Percentiles rank a stretch among this genome's conserved stretches.
Evolutionary conservation across 495 filamentous ascomycete species (phyloP).

Genomic region (Hypoxylon intermedium): DNA sequence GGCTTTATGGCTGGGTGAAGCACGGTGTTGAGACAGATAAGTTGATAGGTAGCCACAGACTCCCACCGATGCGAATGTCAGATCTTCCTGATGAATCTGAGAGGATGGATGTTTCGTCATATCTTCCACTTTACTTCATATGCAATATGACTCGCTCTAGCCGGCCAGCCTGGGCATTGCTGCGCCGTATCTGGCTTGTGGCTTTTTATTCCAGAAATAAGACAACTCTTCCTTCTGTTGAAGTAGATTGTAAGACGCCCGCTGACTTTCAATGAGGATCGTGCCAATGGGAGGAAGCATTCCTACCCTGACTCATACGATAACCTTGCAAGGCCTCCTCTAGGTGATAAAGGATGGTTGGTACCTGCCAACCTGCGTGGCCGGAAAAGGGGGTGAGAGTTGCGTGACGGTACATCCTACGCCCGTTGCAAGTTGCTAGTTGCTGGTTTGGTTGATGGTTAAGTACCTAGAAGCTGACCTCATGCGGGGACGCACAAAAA

Average conservation of each 20-base stretch:
- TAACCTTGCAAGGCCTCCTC: constrained; percentile 5
- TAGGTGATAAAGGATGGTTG: constrained; percentile 36
- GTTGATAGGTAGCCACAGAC: constrained; percentile 11
- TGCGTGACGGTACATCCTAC: constrained; percentile 17
- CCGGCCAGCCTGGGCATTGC: constrained; percentile 12
- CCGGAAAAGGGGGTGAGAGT: constrained; percentile 20
- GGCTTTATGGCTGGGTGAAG: constrained; percentile 18
- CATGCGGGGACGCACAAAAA: constrained; percentile 20
- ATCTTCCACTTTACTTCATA: constrained; percentile 11
- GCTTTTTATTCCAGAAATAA: constrained; percentile 13
- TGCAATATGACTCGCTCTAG: constrained; percentile 10
- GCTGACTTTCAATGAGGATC: background rate
- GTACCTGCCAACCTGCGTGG: constrained; percentile 34
- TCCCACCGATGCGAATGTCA: constrained; percentile 11
- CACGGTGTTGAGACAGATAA: constrained; percentile 23
- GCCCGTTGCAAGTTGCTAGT: background rate
- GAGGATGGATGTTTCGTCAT: constrained; percentile 30
- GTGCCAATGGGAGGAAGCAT: background rate
- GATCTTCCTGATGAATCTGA: constrained; percentile 6
- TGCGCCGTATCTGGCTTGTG: constrained; percentile 16
- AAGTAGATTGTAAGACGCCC: constrained; percentile 5
- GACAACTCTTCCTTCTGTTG: constrained; percentile 21
- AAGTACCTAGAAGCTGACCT: constrained; percentile 8
- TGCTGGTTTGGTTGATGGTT: constrained; percentile 7
- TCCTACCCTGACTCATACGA: constrained; percentile 9